Conservation (phyloP, 768 basidiomycete species). For the Daedaleopsis nitida region DNA sequence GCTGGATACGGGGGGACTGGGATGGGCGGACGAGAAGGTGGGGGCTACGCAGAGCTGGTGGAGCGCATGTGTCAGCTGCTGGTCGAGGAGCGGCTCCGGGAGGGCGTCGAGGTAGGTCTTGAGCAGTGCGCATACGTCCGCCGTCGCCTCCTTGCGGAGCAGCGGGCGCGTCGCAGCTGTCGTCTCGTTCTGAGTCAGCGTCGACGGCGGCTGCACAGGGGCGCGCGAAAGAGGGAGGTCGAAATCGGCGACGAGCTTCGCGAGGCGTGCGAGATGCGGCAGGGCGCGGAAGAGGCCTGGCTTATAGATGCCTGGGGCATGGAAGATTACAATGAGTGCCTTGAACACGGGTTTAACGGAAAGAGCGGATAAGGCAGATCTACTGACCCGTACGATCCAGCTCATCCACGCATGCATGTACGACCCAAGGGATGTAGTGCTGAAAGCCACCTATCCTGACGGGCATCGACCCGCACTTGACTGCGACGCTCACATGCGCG, state of each 20-base stretch:
- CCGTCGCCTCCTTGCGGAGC: slow-evolving; percentile 40
- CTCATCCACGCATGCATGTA: slow-evolving; percentile 47
- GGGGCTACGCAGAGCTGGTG: slow-evolving; percentile 38
- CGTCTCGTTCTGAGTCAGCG: slow-evolving; percentile 25
- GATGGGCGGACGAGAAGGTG: slow-evolving; percentile 10
- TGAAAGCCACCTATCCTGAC: slow-evolving; percentile 39
- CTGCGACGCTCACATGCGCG: slow-evolving; percentile 35
- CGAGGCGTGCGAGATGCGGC: slow-evolving; percentile 42
- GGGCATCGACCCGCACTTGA: slow-evolving; percentile 34
- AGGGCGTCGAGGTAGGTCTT: slow-evolving; percentile 50
- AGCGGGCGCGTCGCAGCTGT: slow-evolving; percentile 26
- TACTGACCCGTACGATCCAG: slow-evolving; percentile 45
- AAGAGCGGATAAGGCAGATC: too few relatives aligned
- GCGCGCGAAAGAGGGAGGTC: slow-evolving; percentile 26
- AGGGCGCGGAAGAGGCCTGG: slow-evolving; percentile 44
- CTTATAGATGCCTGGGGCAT: slow-evolving; percentile 42
- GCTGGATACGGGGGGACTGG: slow-evolving; percentile 11
- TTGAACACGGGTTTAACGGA: background rate
- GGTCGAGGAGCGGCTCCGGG: slow-evolving; percentile 47
- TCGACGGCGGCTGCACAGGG: slow-evolving; percentile 11
- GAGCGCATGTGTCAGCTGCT: slow-evolving; percentile 42
- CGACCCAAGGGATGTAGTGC: slow-evolving; percentile 41
- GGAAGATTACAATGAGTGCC: background rate
- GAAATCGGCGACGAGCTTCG: slow-evolving; percentile 41
- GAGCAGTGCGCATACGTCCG: slow-evolving; percentile 48